These are phyloP conservation scores for Echria macrotheca DNA, from an alignment of 495 filamentous ascomycete genomes.

Conservation along the genomic window DNA sequence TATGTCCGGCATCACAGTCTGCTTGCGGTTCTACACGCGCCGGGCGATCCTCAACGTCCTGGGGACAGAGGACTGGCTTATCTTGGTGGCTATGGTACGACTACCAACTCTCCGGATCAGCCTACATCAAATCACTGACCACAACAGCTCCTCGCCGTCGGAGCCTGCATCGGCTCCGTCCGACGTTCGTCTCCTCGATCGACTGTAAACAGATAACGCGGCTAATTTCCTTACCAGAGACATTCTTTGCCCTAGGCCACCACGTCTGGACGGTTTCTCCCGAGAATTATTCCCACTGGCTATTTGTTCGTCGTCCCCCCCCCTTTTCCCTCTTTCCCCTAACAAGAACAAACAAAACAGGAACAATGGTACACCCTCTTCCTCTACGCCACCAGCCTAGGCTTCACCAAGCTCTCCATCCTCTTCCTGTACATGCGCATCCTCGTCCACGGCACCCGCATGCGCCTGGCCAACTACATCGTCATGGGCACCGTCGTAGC, in stretches of 20 bases:
- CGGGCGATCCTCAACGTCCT: not conserved
- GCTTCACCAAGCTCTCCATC: conserved; percentile 26
- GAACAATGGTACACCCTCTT: conserved; percentile 2
- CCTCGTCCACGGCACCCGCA: conserved; percentile 13
- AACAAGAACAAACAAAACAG: too few species aligned
- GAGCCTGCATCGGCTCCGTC: not conserved
- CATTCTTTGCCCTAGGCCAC: not conserved
- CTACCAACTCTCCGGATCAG: not conserved
- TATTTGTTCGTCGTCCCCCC: too few species aligned
- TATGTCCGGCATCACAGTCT: not conserved
- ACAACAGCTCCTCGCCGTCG: not conserved
- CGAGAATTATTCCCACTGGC: too few species aligned
- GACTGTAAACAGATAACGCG: not conserved
- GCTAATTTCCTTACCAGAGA: too few species aligned
- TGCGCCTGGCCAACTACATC: conserved; percentile 9
- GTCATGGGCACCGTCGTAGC: conserved; percentile 11
- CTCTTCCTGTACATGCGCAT: conserved; percentile 23
- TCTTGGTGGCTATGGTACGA: not conserved
- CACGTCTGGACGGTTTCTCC: not conserved
- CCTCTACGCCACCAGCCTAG: conserved; percentile 12
- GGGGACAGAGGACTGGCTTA: not conserved
- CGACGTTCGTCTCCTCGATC: not conserved
- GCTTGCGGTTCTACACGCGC: conserved; percentile 1
- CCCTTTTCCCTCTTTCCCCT: too few species aligned
- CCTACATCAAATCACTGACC: not conserved